These are phyloP conservation scores for Eucommia ulmoides DNA, from an alignment of 257 asterid species.

Conservation along the genomic window DNA sequence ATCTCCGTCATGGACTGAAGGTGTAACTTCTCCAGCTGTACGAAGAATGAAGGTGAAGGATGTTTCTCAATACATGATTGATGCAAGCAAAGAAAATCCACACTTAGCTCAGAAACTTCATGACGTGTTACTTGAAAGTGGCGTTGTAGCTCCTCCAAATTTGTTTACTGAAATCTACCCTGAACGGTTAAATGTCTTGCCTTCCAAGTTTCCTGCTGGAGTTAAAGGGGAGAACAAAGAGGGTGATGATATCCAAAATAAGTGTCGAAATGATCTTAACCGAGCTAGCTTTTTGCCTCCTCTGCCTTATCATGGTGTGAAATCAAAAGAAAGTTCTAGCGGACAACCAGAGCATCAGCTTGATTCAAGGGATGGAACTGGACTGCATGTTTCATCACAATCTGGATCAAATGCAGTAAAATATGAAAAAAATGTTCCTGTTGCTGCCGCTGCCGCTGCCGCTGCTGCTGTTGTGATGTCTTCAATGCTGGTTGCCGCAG, in stretches of 20 bases:
- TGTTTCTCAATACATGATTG: slow-evolving; percentile 88
- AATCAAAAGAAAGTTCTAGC: slow-evolving; percentile 26
- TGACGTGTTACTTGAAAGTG: slow-evolving; percentile 85
- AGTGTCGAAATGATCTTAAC: slow-evolving; percentile 22
- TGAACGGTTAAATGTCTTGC: slow-evolving; percentile 29
- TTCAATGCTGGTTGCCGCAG: slow-evolving; percentile 81
- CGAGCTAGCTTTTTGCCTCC: slow-evolving; percentile 60
- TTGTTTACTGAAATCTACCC: slow-evolving; percentile 65
- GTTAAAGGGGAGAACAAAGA: slow-evolving; percentile 33
- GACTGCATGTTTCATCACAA: slow-evolving; percentile 24
- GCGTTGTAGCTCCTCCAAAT: slow-evolving; percentile 90
- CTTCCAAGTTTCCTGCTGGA: slow-evolving; percentile 21
- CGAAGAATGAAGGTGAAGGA: slow-evolving; percentile 81
- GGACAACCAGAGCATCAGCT: slow-evolving; percentile 27
- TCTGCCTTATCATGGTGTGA: slow-evolving; percentile 42
- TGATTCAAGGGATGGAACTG: slow-evolving; percentile 24
- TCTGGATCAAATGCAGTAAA: slow-evolving; percentile 27
- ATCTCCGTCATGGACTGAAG: slow-evolving; percentile 99
- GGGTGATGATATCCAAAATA: slow-evolving; percentile 18
- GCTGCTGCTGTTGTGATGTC: slow-evolving; percentile 96
- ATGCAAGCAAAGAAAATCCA: slow-evolving; percentile 94
- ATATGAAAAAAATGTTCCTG: slow-evolving; percentile 46
- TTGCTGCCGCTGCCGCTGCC: slow-evolving; percentile 77
- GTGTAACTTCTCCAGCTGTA: slow-evolving; percentile 83
- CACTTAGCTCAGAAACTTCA: slow-evolving; percentile 92